These are phyloP conservation scores for Mycena floridula DNA, from an alignment of 768 basidiomycete genomes.

Conservation along the genomic window DNA sequence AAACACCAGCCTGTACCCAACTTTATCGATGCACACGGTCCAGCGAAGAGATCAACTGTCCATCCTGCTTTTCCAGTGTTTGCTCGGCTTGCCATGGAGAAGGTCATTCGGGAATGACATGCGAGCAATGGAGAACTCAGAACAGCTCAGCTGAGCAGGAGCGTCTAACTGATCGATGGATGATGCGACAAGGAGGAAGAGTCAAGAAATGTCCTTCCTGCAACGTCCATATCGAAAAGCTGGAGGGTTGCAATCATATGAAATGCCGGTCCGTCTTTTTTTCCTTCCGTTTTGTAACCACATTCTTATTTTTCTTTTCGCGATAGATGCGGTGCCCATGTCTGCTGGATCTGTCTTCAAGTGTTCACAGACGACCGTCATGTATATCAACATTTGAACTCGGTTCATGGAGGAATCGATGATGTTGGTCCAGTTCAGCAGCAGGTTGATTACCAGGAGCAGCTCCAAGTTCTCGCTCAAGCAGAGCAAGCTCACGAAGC, in stretches of 20 bases:
- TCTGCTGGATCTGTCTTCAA: background rate
- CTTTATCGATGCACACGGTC: constrained; percentile 39
- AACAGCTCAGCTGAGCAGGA: constrained; percentile 4
- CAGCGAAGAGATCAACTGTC: constrained; percentile 33
- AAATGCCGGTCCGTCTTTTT: background rate
- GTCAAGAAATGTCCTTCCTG: background rate
- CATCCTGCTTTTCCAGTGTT: constrained; percentile 43
- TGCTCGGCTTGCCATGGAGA: constrained; percentile 45
- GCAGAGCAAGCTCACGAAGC: no score
- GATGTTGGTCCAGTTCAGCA: background rate
- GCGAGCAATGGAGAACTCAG: constrained; percentile 29
- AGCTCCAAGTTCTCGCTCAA: background rate
- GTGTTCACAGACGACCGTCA: background rate
- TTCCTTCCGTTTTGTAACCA: background rate
- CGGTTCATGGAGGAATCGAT: background rate
- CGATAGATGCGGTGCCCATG: background rate
- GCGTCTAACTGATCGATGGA: background rate
- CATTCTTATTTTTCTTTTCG: background rate
- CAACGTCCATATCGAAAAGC: background rate
- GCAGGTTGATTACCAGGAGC: background rate
- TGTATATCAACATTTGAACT: background rate
- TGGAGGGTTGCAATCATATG: background rate
- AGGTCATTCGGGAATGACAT: constrained; percentile 46
- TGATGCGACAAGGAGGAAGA: background rate
- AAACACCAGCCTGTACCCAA: constrained; percentile 66